A percentile compares a stretch with the other conserved stretches of the same genome.
phyloP scores from a whole-genome alignment of 306 rosid species.

The Sechiopsis laciniata region DNA sequence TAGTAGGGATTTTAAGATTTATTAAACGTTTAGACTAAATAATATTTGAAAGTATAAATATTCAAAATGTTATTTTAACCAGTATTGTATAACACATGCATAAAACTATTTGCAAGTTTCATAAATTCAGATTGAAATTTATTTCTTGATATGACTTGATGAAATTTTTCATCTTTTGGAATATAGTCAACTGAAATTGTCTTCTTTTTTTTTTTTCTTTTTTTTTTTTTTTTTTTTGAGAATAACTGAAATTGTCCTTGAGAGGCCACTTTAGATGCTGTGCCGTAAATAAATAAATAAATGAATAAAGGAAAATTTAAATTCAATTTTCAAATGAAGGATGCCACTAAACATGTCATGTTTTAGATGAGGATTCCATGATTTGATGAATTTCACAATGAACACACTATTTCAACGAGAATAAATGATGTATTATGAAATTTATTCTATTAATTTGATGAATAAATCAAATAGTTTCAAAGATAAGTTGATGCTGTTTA shows the following conservation, averaged over 20 bases:
- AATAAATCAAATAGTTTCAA: background rate
- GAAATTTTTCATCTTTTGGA: background rate
- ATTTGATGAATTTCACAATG: background rate
- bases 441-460: background rate
- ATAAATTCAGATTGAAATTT: background rate
- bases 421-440: background rate
- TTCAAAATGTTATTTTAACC: no score
- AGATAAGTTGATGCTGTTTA: background rate
- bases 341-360: background rate
- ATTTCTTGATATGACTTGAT: background rate
- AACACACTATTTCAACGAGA: background rate
- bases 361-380: background rate
- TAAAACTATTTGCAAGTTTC: background rate
- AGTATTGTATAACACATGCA: no score
- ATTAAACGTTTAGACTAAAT: no score
- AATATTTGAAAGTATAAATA: no score
- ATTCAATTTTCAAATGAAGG: background rate
- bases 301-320: background rate
- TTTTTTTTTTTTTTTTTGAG: no score
- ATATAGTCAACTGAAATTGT: background rate
- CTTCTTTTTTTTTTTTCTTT: no score
- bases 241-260: background rate
- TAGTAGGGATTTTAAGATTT: no score
- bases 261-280: background rate
- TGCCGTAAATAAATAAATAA: no score